These are phyloP conservation scores for Trichoderma orchidacearum DNA, from an alignment of 495 filamentous ascomycete species.

Conservation along the genomic window DNA sequence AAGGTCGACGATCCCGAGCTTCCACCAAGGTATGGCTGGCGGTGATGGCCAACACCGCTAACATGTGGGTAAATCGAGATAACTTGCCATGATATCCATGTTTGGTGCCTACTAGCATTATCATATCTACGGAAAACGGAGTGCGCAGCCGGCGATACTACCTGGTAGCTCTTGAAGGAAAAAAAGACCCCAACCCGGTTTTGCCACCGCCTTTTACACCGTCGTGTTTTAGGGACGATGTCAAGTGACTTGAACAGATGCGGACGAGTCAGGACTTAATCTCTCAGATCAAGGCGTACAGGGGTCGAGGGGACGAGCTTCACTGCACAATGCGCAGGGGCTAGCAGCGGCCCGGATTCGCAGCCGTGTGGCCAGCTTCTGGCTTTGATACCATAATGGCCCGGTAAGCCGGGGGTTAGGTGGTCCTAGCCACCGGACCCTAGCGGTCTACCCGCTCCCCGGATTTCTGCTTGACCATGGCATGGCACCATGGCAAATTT, in stretches of 20 bases:
- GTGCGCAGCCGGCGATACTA: not conserved
- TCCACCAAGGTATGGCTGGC: not conserved
- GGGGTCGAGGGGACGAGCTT: not conserved
- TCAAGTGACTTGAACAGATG: not conserved
- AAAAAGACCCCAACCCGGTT: not conserved
- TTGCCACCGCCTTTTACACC: not conserved
- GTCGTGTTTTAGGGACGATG: not conserved
- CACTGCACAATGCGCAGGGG: not conserved
- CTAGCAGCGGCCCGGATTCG: slow-evolving; percentile 1
- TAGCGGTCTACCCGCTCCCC: slow-evolving; percentile 1
- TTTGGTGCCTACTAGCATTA: not conserved
- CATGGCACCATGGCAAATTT: not conserved
- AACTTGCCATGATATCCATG: not conserved
- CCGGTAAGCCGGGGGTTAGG: not conserved
- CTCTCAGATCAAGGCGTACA: not conserved
- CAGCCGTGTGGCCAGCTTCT: slow-evolving; percentile 1
- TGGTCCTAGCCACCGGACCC: not conserved
- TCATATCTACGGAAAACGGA: not conserved
- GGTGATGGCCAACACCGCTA: not conserved
- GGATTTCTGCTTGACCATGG: slow-evolving; percentile 1
- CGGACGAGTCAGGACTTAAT: slow-evolving; percentile 1
- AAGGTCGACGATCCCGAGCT: not conserved
- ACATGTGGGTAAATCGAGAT: not conserved
- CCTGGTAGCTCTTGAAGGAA: not conserved
- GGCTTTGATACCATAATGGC: not conserved